Base-by-base conservation (phyloP, 352 stramenopile genomes). In the Phytophthora agathidicida region DNA sequence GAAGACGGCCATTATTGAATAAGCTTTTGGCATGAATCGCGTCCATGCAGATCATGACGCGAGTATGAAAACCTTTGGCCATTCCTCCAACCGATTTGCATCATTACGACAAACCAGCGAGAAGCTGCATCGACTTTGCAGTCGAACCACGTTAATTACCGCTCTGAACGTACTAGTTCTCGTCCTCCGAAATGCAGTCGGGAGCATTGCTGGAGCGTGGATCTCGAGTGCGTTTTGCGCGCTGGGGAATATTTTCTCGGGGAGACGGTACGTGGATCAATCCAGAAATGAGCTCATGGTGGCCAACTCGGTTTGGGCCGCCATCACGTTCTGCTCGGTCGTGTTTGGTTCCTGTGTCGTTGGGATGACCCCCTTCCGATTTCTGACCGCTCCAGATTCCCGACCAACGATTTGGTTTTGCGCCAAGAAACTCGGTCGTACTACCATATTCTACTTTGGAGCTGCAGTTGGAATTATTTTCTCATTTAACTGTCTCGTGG, bases 191-290 rank as follows among this genome's bases (percentile, higher is more conserved):
- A 65, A 65, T 24, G 45, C 46, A n/a, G 33, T 13, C 7, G 22
- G 13, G 8, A 64, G 55, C n/a, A 47, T 64, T 0, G 24, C 32
- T 0, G 60, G 47, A 20, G 38, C 39, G 16, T 60, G 57, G 13
- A 37, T 65, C 10, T 7, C 47, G 0, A 60, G 42, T 16, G 47
- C 47, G 0, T 52, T 20, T 14, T 60, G 36, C 3, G 20, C 56
- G 10, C 7, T 59, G n/a, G 56, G 56, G 2, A 59, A 65, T 19
- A 30, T 65, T 36, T 65, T 59, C 28, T 52, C 31, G 2, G 47
- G 56, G 4, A 65, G 53, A 47, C 31, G 22, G 3, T 53, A 47
- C 16, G n/a, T 20, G 2, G n/a, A 48, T 3, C 56, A 65, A 6
- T 60, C 56, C 5, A 24, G 38, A 11, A 13, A 7, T 7, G 56